These are phyloP conservation scores for Parastagonospora avenae DNA, from an alignment of 2,329 filamentous ascomycete species.

Conservation along the genomic window DNA sequence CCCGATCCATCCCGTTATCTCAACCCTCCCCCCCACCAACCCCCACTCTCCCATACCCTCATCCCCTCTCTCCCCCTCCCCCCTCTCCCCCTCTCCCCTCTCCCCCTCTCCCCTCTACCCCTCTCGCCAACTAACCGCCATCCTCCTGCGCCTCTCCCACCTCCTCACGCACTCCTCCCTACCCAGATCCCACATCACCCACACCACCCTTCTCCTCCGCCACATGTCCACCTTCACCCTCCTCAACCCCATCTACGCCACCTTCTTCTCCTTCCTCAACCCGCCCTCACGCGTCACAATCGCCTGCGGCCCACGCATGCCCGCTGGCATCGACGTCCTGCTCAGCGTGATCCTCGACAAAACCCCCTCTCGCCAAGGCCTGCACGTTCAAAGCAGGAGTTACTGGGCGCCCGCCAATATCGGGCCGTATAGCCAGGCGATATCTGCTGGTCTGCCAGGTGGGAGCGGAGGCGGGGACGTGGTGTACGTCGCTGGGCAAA, in stretches of 20 bases:
- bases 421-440: conserved; percentile 92
- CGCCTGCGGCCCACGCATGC: conserved; percentile 72
- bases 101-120: conserved; percentile 9
- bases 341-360: conserved; percentile 56
- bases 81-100: conserved; percentile 7
- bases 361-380: conserved; percentile 50
- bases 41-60: conserved; percentile 52
- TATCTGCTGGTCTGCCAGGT: conserved; percentile 57
- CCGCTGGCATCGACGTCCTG: conserved; percentile 64
- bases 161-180: conserved; percentile 34
- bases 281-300: conserved; percentile 87
- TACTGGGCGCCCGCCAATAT: conserved; percentile 99
- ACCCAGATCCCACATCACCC: conserved; percentile 36
- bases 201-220: conserved; percentile 71
- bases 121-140: conserved; percentile 43
- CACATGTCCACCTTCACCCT: conserved; percentile 78
- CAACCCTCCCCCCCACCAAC: no score
- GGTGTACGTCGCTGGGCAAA: conserved; percentile 84
- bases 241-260: conserved; percentile 77
- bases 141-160: conserved; percentile 44
- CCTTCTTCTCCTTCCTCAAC: conserved; percentile 76
- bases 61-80: conserved; percentile 50
- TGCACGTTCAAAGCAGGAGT: conserved; percentile 90
- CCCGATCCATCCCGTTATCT: no score
- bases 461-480: conserved; percentile 38